Evolutionary conservation across 148 eudicot genomes (phyloP).

Genomic region (Fagopyrum esculentum): DNA sequence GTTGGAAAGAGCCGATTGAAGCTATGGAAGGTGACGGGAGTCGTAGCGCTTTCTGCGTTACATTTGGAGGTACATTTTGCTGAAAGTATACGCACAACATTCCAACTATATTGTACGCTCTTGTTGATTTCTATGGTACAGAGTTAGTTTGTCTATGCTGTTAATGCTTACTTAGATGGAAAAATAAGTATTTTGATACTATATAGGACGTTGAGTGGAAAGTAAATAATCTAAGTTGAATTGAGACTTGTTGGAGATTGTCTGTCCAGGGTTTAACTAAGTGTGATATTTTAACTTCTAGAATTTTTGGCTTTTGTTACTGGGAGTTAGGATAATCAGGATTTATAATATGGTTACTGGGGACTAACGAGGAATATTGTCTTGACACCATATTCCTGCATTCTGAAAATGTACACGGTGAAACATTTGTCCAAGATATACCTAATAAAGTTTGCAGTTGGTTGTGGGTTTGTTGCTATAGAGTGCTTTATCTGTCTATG

Average conservation of each 20-base stretch:
- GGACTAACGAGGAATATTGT: too few relatives aligned
- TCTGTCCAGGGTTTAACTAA: background rate
- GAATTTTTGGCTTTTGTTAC: background rate
- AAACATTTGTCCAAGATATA: too few relatives aligned
- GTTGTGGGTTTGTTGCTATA: too few relatives aligned
- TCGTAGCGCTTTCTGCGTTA: slow-evolving; percentile 50
- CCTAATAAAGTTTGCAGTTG: too few relatives aligned
- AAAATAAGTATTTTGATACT: background rate
- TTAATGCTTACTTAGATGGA: background rate
- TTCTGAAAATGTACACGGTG: too few relatives aligned
- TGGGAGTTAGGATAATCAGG: background rate
- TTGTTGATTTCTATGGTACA: background rate
- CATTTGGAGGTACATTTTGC: slow-evolving; percentile 45
- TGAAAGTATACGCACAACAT: background rate
- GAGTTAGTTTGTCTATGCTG: background rate
- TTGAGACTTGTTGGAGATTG: background rate
- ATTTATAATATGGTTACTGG: background rate
- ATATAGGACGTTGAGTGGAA: background rate
- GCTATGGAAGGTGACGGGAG: slow-evolving; percentile 76
- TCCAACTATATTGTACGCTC: background rate
- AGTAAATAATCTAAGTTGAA: background rate
- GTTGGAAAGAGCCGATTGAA: slow-evolving; percentile 37
- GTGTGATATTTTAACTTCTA: background rate
- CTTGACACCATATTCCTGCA: too few relatives aligned
- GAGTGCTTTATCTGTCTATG: too few relatives aligned